Base-by-base conservation (phyloP, 108 stramenopile genomes). In the Nannochloropsis gaditana region DNA sequence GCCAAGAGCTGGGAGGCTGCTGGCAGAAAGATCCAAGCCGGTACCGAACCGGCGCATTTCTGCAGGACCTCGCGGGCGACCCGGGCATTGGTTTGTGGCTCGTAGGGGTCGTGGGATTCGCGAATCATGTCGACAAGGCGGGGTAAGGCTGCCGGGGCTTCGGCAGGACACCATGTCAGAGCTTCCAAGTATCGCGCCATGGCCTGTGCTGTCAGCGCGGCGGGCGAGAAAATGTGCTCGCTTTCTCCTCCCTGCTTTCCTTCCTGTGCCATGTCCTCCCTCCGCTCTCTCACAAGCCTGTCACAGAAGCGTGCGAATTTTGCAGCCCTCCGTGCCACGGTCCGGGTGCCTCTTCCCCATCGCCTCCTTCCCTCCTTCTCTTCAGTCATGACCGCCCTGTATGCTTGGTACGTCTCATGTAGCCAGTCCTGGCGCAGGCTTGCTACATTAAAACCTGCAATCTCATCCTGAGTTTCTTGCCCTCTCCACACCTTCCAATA, bases 1-100 rank as follows among this genome's bases (percentile, higher is more conserved):
- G 88, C 90, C 50, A 91, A 73, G 81, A 91, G 86, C 86, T 91
- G 90, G 21, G 88, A 81, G 1, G 79, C 86, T 89, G 86, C 89
- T 17, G 86, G 88, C 45, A 91, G 89, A 44, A 90, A 91, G 9
- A 80, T 45, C 90, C 90, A 91, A 41, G 86, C 82, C 21, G 90
- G 90, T 19, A 90, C 88, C 6, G 45, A 83, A 17, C 44, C 44
- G 2, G 84, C 81, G 17, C 21, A 19, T 2, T 41, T 85, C 41
- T 45, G 21, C 80, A 90, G 90, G 31, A 44, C 86, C 81, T 87
- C 21, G 11, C 87, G 79, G 11, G 87, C 82, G 21, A 84, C 45
- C 15, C 84, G 84, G 43, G 81, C 43, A 2, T 81, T 31, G 31
- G 43, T 81, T 15, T 82, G 10, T 3, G 21, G 43, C 9, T 42